A percentile compares a stretch with the other conserved stretches of the same genome.
Conservation (phyloP, 805 yeast species). For the Nakazawaea ambrosiae region DNA sequence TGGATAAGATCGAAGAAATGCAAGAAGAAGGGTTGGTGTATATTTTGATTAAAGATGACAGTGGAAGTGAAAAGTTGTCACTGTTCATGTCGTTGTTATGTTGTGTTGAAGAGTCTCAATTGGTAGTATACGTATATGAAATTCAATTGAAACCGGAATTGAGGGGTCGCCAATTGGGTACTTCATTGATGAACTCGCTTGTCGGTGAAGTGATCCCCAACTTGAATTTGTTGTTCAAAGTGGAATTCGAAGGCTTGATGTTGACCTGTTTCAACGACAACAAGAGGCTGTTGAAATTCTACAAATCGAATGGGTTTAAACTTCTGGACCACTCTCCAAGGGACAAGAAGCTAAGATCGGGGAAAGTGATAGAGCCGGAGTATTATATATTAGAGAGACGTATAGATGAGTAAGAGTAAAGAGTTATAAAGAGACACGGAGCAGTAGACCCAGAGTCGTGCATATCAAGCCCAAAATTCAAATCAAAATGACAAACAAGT, state of each 20-base stretch:
- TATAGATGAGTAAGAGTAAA: not conserved
- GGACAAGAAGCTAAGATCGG: conserved; percentile 33
- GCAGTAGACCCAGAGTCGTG: too few species aligned
- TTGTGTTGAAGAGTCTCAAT: conserved; percentile 30
- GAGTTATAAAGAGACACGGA: too few species aligned
- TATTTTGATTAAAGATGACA: conserved; percentile 22
- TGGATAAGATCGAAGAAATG: conserved; percentile 37
- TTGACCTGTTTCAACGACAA: conserved; percentile 49
- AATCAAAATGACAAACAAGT: too few species aligned
- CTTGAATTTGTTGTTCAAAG: conserved; percentile 11
- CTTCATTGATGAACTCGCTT: conserved; percentile 27
- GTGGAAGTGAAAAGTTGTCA: conserved; percentile 18
- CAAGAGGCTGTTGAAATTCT: conserved; percentile 34
- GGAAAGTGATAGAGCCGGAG: conserved; percentile 33
- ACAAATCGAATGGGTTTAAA: conserved; percentile 31
- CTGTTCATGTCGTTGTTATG: conserved; percentile 42
- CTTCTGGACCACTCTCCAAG: conserved; percentile 35
- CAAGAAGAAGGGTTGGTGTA: conserved; percentile 40
- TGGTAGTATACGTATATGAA: conserved; percentile 48
- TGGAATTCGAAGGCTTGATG: conserved; percentile 23
- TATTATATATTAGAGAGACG: conserved; percentile 21
- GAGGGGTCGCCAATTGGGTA: conserved; percentile 33
- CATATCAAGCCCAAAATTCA: too few species aligned
- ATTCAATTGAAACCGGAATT: conserved; percentile 35
- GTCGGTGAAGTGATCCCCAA: conserved; percentile 22